phyloP scores from a whole-genome alignment of 2,329 filamentous ascomycete species.

The Talaromyces sp. region DNA sequence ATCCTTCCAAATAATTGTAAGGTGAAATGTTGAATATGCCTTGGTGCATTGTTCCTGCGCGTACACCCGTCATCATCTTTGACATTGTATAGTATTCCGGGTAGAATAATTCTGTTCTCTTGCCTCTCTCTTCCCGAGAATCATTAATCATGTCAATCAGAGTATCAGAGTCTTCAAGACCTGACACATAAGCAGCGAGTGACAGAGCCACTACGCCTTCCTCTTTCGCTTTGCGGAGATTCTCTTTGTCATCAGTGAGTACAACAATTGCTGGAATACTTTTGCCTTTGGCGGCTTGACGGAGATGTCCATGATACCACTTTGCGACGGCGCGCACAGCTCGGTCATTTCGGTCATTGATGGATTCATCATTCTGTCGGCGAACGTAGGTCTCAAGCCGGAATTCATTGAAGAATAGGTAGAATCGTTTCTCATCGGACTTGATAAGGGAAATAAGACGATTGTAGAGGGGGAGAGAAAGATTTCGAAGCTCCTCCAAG shows the following conservation, averaged over 20 bases:
- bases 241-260: constrained; percentile 89
- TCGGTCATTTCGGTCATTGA: constrained; percentile 95
- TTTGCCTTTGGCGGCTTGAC: constrained; percentile 53
- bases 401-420: constrained; percentile 99
- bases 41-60: constrained; percentile 84
- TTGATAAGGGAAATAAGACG: constrained; percentile 85
- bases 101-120: constrained; percentile 71
- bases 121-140: constrained; percentile 65
- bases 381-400: constrained; percentile 83
- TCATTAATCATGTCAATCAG: constrained; percentile 92
- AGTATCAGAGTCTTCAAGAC: constrained; percentile 77
- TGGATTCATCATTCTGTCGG: constrained; percentile 72
- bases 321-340: constrained; percentile 80
- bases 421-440: constrained; percentile 95
- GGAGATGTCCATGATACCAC: constrained; percentile 86
- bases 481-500: constrained; percentile 90
- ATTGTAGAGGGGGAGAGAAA: constrained; percentile 92
- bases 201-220: constrained; percentile 68
- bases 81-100: constrained; percentile 86
- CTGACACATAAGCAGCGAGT: constrained; percentile 73
- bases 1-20: constrained; percentile 96
- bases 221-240: constrained; percentile 73
- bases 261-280: constrained; percentile 77
- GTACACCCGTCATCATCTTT: constrained; percentile 90
- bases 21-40: constrained; percentile 94